phyloP scores from a whole-genome alignment of 495 filamentous ascomycete species.

The Opeltia flavorubescens region DNA sequence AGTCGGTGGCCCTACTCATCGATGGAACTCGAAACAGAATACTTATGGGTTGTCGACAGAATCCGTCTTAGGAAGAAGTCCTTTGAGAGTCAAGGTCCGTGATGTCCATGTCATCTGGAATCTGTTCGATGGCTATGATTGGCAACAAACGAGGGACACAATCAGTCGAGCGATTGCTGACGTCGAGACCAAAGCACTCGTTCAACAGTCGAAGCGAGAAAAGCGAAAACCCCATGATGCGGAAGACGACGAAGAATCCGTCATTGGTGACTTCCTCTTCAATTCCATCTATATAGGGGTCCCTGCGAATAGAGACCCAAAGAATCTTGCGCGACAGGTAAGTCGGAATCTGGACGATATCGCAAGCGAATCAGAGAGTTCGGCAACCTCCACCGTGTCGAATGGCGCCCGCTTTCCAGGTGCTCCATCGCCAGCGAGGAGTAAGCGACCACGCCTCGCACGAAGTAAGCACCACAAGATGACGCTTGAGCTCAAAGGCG shows the following conservation, averaged over 20 bases:
- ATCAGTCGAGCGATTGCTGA: conserved; percentile 78
- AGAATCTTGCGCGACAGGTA: conserved; percentile 66
- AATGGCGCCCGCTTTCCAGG: conserved; percentile 40
- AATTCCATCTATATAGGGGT: conserved; percentile 98
- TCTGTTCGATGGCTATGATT: conserved; percentile 95
- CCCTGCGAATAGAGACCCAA: conserved; percentile 68
- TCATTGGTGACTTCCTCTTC: conserved; percentile 92
- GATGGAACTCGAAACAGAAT: conserved; percentile 64
- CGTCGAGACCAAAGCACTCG: conserved; percentile 66
- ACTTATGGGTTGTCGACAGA: conserved; percentile 54
- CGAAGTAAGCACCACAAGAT: conserved; percentile 89
- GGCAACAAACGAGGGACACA: conserved; percentile 72
- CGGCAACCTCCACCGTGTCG: conserved; percentile 54
- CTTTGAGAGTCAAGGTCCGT: conserved; percentile 61
- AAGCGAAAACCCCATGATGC: conserved; percentile 31
- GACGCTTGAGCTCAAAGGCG: conserved; percentile 79
- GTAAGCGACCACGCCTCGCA: conserved; percentile 55
- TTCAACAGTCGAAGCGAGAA: conserved; percentile 42
- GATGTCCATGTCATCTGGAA: conserved; percentile 97
- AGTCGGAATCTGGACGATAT: conserved; percentile 79
- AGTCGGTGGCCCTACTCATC: conserved; percentile 53
- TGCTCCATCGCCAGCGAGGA: conserved; percentile 29
- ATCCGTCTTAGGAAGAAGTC: conserved; percentile 47
- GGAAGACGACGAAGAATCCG: conserved; percentile 64
- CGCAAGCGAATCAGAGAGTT: conserved; percentile 75